Evolutionary conservation across 768 basidiomycete species (phyloP), one percentile per base, ranked within the genome.

Genomic region (Boletellus ananiceps): DNA sequence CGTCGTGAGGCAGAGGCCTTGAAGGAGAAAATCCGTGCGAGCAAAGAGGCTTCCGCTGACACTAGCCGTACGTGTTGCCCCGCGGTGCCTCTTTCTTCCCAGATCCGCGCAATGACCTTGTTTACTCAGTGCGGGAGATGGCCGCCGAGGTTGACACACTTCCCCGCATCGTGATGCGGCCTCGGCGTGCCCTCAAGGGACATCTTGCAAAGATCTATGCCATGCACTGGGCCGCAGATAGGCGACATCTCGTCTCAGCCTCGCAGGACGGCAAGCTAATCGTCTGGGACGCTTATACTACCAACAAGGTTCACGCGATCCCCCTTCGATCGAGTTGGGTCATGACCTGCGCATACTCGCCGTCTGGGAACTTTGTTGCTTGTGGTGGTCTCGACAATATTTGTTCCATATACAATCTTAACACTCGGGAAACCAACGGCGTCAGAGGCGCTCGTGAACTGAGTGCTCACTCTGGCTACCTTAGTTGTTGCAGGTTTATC

Each of bases 211-310:
- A 99, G 79, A 98, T 99, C 65, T 99, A 99, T 69, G 95, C 95
- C 41, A 96, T 99, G 90, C 96, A 99, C 70, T 99, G 96, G 96
- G 88, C 95, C 31, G 84, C 88, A 45, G 95, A 99, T 76, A 83
- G 93, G 63, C 80, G 96, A 61, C 95, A 99, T 75, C 83, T 99
- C 52, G 95, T 99, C 32, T 98, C 96, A 14, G 95, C 95, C n/a
- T 98, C 95, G 2, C 95, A 99, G 68, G 95, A 99, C 66, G 95
- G 95, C 46, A 99, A 99, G 71, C 82, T 99, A 51, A 98, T 99
- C 66, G 95, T 99, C 46, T 99, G 95, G 95, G 95, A 99, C 70
- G 95, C 95, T 44, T 98, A 98, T 72, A 98, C 95, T n/a, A 96
- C 94, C 50, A 99, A 99, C 81, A 99, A 99, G 76, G 95, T 99